These are phyloP conservation scores for Herpotrichia juniperi DNA, from an alignment of 2,329 filamentous ascomycete species.

Conservation along the genomic window DNA sequence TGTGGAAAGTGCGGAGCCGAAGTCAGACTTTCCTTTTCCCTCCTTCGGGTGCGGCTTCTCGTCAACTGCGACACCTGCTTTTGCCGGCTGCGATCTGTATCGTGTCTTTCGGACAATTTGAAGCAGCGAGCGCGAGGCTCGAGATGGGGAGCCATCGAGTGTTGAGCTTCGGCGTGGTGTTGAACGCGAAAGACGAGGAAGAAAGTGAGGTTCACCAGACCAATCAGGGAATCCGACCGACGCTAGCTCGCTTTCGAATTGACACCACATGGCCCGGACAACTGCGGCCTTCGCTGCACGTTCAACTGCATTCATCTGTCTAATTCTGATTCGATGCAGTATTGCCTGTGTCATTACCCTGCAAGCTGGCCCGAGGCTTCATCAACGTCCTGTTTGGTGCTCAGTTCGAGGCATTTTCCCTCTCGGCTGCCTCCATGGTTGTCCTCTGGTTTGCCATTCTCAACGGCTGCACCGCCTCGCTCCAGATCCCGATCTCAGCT, in stretches of 20 bases:
- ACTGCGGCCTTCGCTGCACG: background rate
- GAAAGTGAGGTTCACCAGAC: background rate
- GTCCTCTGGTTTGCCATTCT: constrained; percentile 1
- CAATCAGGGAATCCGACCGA: constrained; percentile 5
- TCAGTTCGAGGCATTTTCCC: background rate
- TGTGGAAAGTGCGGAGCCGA: constrained; percentile 25
- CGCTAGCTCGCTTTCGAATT: background rate
- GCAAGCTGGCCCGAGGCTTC: background rate
- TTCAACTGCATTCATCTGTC: background rate
- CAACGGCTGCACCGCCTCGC: background rate
- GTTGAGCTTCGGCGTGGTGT: background rate
- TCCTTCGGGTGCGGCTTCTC: constrained; percentile 6
- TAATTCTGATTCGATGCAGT: background rate
- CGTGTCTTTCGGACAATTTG: constrained; percentile 25
- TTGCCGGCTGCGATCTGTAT: constrained; percentile 25
- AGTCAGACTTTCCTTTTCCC: too few relatives aligned
- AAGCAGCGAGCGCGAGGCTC: constrained; percentile 1
- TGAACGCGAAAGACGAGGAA: background rate
- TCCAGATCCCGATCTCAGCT: background rate
- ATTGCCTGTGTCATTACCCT: background rate
- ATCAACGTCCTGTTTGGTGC: background rate
- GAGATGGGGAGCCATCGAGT: constrained; percentile 30
- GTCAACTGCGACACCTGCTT: constrained; percentile 21
- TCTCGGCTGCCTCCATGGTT: background rate
- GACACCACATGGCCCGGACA: constrained; percentile 11